Percentiles rank a stretch among this genome's conserved stretches.
phyloP scores from a whole-genome alignment of 2,329 filamentous ascomycete genomes.

The Diplodia scrobiculata region DNA sequence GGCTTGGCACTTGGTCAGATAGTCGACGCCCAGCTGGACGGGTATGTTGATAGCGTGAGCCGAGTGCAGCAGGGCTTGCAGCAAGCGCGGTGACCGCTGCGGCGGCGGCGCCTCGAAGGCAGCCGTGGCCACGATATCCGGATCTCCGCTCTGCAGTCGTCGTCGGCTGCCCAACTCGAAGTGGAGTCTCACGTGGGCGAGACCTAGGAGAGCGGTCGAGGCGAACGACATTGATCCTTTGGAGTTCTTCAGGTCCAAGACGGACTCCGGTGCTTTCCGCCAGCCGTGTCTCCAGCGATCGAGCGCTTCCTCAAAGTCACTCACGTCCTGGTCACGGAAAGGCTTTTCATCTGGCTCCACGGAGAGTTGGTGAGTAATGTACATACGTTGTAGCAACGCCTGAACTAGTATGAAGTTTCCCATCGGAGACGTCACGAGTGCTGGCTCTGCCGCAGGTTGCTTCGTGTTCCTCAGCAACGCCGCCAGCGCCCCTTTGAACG shows the following conservation, averaged over 20 bases:
- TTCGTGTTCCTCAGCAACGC: constrained; percentile 34
- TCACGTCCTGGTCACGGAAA: neutral
- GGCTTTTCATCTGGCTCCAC: constrained; percentile 31
- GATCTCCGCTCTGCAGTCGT: constrained; percentile 24
- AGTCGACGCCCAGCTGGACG: constrained; percentile 21
- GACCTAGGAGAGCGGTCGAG: constrained; percentile 7
- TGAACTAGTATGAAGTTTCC: constrained; percentile 18
- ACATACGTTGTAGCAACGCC: constrained; percentile 13
- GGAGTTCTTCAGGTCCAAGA: constrained; percentile 5
- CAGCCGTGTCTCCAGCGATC: constrained; percentile 14
- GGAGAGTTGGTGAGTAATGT: constrained; percentile 4
- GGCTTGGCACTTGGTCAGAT: constrained; percentile 7
- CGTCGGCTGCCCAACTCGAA: constrained; percentile 1
- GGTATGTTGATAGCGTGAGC: constrained; percentile 16
- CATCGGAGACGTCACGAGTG: neutral
- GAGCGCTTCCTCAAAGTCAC: constrained; percentile 7
- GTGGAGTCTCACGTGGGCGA: constrained; percentile 13
- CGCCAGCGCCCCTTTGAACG: constrained; percentile 36
- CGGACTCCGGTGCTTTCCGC: constrained; percentile 13
- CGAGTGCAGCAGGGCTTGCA: constrained; percentile 12
- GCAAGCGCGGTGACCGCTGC: constrained; percentile 2
- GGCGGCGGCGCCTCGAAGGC: constrained; percentile 12
- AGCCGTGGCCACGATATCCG: neutral
- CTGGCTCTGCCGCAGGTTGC: constrained; percentile 21
- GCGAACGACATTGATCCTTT: constrained; percentile 19